These are phyloP conservation scores for Scutellaria galericulata DNA, from an alignment of 257 asterid species.

Conservation along the genomic window DNA sequence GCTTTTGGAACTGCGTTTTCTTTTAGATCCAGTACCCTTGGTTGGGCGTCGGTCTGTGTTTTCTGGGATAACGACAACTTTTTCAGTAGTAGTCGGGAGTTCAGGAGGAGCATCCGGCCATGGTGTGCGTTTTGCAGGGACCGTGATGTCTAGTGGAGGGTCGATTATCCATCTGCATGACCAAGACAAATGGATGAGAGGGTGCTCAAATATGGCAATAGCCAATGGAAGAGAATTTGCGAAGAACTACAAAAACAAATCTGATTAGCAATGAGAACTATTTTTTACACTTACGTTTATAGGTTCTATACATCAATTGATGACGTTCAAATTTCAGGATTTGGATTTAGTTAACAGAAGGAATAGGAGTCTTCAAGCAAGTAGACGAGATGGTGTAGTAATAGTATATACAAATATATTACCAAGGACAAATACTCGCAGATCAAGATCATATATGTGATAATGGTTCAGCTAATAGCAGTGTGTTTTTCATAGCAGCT, in stretches of 20 bases:
- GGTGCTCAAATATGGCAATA: no score
- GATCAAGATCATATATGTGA: not conserved
- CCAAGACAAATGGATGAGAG: not conserved
- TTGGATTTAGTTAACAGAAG: not conserved
- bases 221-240: no score
- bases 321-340: not conserved
- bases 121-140: slow-evolving; percentile 92
- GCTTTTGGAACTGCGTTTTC: slow-evolving; percentile 71
- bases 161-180: slow-evolving; percentile 84
- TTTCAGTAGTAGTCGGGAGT: slow-evolving; percentile 58
- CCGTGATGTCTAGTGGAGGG: slow-evolving; percentile 83
- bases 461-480: not conserved
- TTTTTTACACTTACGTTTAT: not conserved
- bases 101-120: slow-evolving; percentile 99
- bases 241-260: not conserved
- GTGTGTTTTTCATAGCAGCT: not conserved
- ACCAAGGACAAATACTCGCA: not conserved
- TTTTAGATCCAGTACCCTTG: slow-evolving; percentile 57
- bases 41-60: slow-evolving; percentile 55
- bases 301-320: not conserved
- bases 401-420: not conserved
- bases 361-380: not conserved
- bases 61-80: slow-evolving; percentile 46
- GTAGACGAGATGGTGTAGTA: not conserved
- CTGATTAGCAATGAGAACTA: not conserved